Evolutionary conservation across 208 protist genomes (phyloP), one percentile per base, ranked within the genome.

Genomic region (Strigomonas culicis): DNA sequence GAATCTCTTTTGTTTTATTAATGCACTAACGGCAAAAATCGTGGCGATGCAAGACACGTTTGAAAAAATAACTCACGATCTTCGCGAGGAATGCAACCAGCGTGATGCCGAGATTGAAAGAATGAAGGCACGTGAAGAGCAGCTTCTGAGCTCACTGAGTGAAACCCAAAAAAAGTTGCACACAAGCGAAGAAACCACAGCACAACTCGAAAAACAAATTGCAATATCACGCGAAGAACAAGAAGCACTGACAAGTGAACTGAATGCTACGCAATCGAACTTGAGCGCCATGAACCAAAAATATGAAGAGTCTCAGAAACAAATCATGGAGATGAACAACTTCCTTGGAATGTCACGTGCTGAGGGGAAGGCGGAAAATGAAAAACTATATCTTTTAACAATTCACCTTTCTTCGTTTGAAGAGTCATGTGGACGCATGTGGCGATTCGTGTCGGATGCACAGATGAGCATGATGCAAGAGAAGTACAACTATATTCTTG

Each of bases 21-120:
- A 17, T 46, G 10, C 39, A 46, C 39, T 46, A n/a, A 10, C 11
- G 11, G 39, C 11, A 10, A 46, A 46, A 46, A 46, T 46, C 17
- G 10, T 17, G 10, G 49, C 17, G 25, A 55, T 30, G 11, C 17
- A 21, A 13, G 49, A 55, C 17, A 22, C 41, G 13, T 47, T 47
- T 13, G 41, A 47, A 19, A 47, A 55, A 55, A 55, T 55, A 55
- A 30, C n/a, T 27, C 49, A 21, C n/a, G n/a, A n/a, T n/a, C n/a
- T n/a, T n/a, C n/a, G n/a, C n/a, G n/a, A n/a, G n/a, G n/a, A n/a
- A n/a, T n/a, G n/a, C n/a, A n/a, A n/a, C n/a, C n/a, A n/a, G n/a
- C n/a, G n/a, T n/a, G n/a, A n/a, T n/a, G n/a, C n/a, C n/a, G n/a
- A n/a, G n/a, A n/a, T n/a, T n/a, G n/a, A n/a, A n/a, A n/a, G n/a